Evolutionary conservation across 495 filamentous ascomycete species (phyloP), one percentile per base, ranked within the genome.

Genomic region (Tuber aestivum): DNA sequence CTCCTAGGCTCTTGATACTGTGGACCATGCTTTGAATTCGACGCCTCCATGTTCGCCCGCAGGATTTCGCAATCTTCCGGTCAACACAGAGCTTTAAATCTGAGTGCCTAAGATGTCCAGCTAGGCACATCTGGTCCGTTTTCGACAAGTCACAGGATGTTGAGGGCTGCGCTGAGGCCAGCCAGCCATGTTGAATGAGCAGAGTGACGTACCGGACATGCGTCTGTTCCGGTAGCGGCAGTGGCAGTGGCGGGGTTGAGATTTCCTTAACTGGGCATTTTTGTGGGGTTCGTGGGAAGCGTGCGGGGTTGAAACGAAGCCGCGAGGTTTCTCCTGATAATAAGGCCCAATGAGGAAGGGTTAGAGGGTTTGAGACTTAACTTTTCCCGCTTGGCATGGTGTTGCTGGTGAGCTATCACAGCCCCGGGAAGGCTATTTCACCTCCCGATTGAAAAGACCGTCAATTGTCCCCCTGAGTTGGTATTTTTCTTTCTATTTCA

Each of bases 1-100:
- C n/a, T n/a, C n/a, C n/a, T n/a, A n/a, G 71, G 42, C 5, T n/a
- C 48, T 56, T 56, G 48, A 56, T 27, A 27, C 8, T 12, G 23
- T 74, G 61, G 83, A 81, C 77, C 16, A 81, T 86, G 41, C 79
- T 83, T 75, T 72, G 81, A 83, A 72, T 80, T 84, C 44, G 20
- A 48, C 18, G 44, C 44, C 44, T 21, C 18, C 16, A 48, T 48
- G 44, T 48, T 48, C 44, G 44, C 44, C 73, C 93, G 91, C 20
- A 94, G 94, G 82, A 97, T 97, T 61, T 42, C 79, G 92, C 95
- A 76, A 93, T 86, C 86, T 93, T 91, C 78, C 94, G 92, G 78
- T 90, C 85, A 41, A 86, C 86, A 77, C 82, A 85, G 69, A 92
- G 86, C 41, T 56, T 12, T 56, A 56, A 27, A 41, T 78, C 56